phyloP scores from a whole-genome alignment of 345 rosid species.

The Aquilaria sinensis region DNA sequence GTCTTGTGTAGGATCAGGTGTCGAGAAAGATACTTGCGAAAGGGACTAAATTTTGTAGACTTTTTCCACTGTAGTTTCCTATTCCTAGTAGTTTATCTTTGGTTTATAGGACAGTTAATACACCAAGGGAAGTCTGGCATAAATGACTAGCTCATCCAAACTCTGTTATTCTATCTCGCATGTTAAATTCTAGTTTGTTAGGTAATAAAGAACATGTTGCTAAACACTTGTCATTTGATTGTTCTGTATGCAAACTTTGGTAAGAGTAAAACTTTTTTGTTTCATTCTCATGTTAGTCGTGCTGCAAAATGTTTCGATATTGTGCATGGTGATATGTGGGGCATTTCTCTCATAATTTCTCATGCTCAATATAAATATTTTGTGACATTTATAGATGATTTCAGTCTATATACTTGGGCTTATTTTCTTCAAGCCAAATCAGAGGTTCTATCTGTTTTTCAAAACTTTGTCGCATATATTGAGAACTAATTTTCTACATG shows the following conservation, averaged over 20 bases:
- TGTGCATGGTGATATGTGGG: background rate
- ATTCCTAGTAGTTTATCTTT: background rate
- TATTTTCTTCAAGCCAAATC: constrained; percentile 6
- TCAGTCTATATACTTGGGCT: background rate
- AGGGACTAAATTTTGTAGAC: constrained; percentile 5
- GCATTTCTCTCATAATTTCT: background rate
- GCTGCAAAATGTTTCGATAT: background rate
- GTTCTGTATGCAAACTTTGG: background rate
- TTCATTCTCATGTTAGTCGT: background rate
- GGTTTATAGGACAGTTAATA: background rate
- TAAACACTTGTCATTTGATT: background rate
- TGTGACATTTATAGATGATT: constrained; percentile 12
- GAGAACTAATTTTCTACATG: background rate
- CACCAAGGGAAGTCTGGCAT: background rate
- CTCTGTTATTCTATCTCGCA: no score
- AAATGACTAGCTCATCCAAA: background rate
- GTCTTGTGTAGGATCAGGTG: constrained; percentile 5
- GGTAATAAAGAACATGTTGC: background rate
- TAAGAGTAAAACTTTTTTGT: constrained; percentile 4
- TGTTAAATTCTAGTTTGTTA: background rate
- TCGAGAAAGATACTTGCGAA: background rate
- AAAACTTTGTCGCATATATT: background rate
- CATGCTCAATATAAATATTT: constrained; percentile 9
- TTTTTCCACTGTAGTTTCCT: no score
- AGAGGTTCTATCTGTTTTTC: background rate